Base-by-base conservation (phyloP, 2,329 filamentous ascomycete species). In the Aspergillus terreus region DNA sequence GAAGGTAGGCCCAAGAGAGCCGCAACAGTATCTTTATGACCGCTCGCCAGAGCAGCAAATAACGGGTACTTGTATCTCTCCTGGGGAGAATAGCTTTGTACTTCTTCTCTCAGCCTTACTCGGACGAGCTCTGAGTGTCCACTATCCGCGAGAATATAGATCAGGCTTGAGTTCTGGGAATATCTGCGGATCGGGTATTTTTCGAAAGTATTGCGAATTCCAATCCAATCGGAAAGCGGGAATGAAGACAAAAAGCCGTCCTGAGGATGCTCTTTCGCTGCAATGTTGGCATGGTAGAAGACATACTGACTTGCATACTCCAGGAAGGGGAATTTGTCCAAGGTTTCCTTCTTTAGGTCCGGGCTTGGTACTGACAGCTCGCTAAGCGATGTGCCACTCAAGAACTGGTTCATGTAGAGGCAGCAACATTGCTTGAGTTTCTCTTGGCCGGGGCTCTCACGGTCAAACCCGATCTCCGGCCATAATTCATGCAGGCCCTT, bases 391-490 rank as follows among this genome's bases (percentile, higher is more conserved):
- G n/a, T 11, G 11, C 11, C n/a, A 15, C 47, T 11, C 11, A 43
- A 36, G 14, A 1, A 14, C 40, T 53, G 46, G 4, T 30, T 50
- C 19, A 49, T 47, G 17, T 58, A 60, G 2, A 23, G 7, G 23
- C 35, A 17, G 44, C 59, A 63, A 21, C 53, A 57, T n/a, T 69
- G 44, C 54, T 74, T 80, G 5, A 81, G 60, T 15, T 48, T 59
- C 1, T 80, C 71, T 38, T 82, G 70, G 44, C 75, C 69, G 35
- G 56, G 47, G 0, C 65, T 61, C 25, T 65, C 49, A 17, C 72
- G 50, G 23, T 57, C 15, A 4, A 33, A n/a, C n/a, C 46, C 53
- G 46, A 58, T 51, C 1, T 71, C 65, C 4, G 71, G 62, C 64
- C 62, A 69, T 10, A 75, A 19, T 21, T 63, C 56, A 17, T 47